A percentile compares a stretch with the other conserved stretches of the same genome.
phyloP scores from a whole-genome alignment of 768 basidiomycete genomes.

The Calocera cornea region DNA sequence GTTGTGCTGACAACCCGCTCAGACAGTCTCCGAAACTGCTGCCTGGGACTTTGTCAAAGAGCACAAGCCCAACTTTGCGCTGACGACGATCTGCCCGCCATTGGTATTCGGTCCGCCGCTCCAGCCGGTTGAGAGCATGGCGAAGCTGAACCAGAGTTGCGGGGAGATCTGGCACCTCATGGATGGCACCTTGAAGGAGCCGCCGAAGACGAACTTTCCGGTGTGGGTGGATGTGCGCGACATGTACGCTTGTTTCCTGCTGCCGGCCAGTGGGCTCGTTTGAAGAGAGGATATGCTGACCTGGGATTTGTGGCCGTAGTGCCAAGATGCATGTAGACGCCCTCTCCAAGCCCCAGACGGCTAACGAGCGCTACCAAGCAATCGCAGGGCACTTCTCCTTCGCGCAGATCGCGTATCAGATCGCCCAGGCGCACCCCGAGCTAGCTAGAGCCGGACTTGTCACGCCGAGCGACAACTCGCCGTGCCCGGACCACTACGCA shows the following conservation, averaged over 20 bases:
- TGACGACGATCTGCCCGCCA: constrained; percentile 13
- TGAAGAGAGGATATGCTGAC: too few species aligned
- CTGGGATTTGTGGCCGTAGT: not conserved
- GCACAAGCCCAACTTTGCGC: constrained; percentile 12
- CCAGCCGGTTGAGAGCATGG: constrained; percentile 5
- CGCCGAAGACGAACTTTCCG: not conserved
- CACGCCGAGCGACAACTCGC: not conserved
- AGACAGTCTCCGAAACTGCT: constrained; percentile 12
- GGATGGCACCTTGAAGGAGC: not conserved
- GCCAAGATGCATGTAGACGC: not conserved
- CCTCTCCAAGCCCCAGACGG: not conserved
- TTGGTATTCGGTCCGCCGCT: constrained; percentile 9
- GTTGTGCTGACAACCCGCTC: not conserved
- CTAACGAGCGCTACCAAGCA: not conserved
- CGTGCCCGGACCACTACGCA: not conserved
- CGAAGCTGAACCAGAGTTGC: constrained; percentile 7
- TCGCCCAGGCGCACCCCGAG: not conserved
- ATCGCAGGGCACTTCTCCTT: not conserved
- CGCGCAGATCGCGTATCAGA: not conserved
- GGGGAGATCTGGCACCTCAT: constrained; percentile 8
- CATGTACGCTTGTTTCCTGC: not conserved
- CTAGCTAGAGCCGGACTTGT: not conserved
- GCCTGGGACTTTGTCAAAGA: constrained; percentile 15
- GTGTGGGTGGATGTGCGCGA: not conserved
- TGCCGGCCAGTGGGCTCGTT: too few species aligned